Percentiles rank a stretch among this genome's conserved stretches.
phyloP scores from a whole-genome alignment of 73 alveolate genomes.

The Diophrys appendiculata region DNA sequence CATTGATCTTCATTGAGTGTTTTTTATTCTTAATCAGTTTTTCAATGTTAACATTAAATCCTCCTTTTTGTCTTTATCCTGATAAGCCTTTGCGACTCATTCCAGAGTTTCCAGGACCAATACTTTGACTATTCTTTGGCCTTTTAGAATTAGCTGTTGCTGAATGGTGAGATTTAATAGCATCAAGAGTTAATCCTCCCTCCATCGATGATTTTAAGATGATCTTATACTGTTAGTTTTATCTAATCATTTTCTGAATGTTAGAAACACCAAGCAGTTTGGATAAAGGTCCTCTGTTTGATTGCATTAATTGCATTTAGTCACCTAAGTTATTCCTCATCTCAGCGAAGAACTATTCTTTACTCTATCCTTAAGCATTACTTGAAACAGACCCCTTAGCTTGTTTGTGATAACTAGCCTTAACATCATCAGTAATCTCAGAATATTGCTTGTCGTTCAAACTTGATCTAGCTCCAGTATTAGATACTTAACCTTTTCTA shows the following conservation, averaged over 20 bases:
- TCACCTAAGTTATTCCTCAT: background rate
- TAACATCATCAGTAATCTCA: background rate
- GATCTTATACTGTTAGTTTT: too few relatives aligned
- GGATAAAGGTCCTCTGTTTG: background rate
- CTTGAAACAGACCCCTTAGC: background rate
- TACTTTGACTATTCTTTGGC: too few relatives aligned
- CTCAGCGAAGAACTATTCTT: background rate
- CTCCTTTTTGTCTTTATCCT: background rate
- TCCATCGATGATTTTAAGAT: background rate
- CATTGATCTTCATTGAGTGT: conserved; percentile 1
- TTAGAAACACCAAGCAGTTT: background rate
- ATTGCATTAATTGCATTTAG: background rate
- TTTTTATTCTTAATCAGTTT: background rate
- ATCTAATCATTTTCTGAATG: background rate
- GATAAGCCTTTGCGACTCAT: background rate
- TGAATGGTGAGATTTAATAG: too few relatives aligned
- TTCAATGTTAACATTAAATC: background rate
- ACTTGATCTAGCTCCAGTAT: background rate
- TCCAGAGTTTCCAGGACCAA: too few relatives aligned
- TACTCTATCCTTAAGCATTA: background rate
- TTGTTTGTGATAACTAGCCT: too few relatives aligned
- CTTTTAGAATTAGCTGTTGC: background rate
- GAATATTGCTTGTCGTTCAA: background rate
- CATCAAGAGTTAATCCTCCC: background rate
- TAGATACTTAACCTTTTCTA: background rate